Conservation (phyloP, 768 basidiomycete species). For the Cystofilobasidium macerans region DNA sequence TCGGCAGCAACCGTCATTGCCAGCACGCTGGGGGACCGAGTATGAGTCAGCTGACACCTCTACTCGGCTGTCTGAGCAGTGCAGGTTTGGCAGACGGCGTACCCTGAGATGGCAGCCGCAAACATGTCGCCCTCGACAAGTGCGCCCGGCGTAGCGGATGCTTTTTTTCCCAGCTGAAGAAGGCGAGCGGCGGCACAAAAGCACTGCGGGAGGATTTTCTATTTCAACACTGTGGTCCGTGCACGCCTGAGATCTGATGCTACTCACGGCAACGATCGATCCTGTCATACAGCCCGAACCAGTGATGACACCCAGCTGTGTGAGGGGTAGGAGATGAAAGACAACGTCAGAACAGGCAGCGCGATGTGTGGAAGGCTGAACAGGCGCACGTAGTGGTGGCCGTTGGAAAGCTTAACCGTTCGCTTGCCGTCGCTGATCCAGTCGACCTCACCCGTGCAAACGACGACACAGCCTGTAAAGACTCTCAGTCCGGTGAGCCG, state of each 20-base stretch:
- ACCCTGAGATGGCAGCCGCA: conserved; percentile 66
- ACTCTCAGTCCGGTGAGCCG: not conserved
- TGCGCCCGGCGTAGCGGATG: conserved; percentile 32
- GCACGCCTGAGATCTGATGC: conserved; percentile 37
- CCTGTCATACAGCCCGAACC: conserved; percentile 72
- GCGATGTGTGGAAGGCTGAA: not conserved
- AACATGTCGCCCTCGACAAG: conserved; percentile 71
- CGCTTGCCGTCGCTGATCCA: conserved; percentile 65
- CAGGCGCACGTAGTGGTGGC: conserved; percentile 44
- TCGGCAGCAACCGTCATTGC: conserved; percentile 56
- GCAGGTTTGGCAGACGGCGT: conserved; percentile 31
- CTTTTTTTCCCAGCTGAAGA: conserved; percentile 36
- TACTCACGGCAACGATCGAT: conserved; percentile 13
- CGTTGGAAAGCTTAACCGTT: conserved; percentile 63
- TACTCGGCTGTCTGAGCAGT: conserved; percentile 19
- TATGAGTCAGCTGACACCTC: not conserved
- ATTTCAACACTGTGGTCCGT: not conserved
- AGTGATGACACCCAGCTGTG: conserved; percentile 64
- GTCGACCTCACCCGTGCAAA: conserved; percentile 67
- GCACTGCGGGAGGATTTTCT: conserved; percentile 40
- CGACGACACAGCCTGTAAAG: conserved; percentile 59
- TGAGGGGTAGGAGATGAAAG: not conserved
- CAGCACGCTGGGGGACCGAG: conserved; percentile 42
- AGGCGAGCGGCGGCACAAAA: conserved; percentile 63
- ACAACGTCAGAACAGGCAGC: not conserved